Base-by-base conservation (phyloP, 2,329 filamentous ascomycete species). In the Sclerotinia trifoliorum region DNA sequence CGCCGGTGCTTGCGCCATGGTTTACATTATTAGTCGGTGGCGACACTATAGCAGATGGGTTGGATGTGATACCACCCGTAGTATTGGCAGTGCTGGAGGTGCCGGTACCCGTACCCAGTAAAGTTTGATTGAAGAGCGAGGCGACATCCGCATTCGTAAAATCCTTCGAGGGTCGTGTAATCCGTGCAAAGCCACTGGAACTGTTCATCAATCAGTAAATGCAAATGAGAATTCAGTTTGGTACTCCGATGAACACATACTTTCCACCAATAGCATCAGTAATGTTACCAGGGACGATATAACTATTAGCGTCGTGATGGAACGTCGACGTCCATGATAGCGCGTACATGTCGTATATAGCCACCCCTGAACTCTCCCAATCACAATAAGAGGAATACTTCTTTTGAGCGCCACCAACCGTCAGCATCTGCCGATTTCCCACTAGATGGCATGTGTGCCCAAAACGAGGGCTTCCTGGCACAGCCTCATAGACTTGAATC, bases 371-470 rank as follows among this genome's bases (percentile, higher is more conserved):
- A 6, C 65, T 68, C 61, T 78, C 75, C 77, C 74, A 77, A 66
- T 79, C 78, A 55, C 78, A 79, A 17, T 66, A 67, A 11, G 57
- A 66, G 35, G 35, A 72, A 67, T 51, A 54, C 26, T 35, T 39
- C n/a, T 52, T 39, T 24, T 44, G 46, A 19, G 57, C 42, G 17
- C 81, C 80, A 11, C 81, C 81, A 10, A 81, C 74, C 0, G 78
- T 80, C 39, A 82, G 72, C 78, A 83, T 79, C 65, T 81, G 80
- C 15, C 78, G 72, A 24, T 75, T 74, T 3, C 77, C 78, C 6
- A 72, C 70, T 8, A 77, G 57, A 71, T 82, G 80, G 68, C 81
- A 83, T 2, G 78, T 80, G 61, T 82, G 80, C 1, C 78, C 79
- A 60, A 73, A 80, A 2, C 81, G 77, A 46, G 80, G 65, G 32